These are phyloP conservation scores for Artomyces pyxidatus DNA, from an alignment of 768 basidiomycete genomes.

Conservation along the genomic window DNA sequence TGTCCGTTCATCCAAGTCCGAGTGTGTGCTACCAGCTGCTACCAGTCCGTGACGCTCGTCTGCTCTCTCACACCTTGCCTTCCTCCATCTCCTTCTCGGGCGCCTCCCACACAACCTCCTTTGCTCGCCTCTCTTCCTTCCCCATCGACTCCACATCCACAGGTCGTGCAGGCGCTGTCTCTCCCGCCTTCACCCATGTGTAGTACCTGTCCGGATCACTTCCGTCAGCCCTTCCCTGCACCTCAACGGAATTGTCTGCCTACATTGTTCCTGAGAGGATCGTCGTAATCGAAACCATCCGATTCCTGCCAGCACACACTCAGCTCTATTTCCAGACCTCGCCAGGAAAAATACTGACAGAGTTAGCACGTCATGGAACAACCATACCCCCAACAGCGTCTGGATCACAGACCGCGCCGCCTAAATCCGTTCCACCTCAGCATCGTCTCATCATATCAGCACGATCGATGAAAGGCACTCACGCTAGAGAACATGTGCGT, in stretches of 20 bases:
- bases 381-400: conserved; percentile 68
- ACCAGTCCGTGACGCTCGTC: too few relatives aligned
- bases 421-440: conserved; percentile 25
- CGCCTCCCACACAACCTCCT: conserved; percentile 21
- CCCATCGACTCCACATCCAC: conserved; percentile 34
- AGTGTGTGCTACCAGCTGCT: too few relatives aligned
- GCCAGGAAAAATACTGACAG: conserved; percentile 38
- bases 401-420: conserved; percentile 80
- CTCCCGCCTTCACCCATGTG: conserved; percentile 44
- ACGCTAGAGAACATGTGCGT: conserved; percentile 84
- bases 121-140: conserved; percentile 15
- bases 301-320: conserved; percentile 7
- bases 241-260: conserved; percentile 16
- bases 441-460: background rate
- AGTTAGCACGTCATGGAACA: conserved; percentile 69
- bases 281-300: conserved; percentile 32
- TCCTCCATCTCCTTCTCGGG: conserved; percentile 19
- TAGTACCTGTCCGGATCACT: conserved; percentile 40
- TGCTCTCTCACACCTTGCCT: background rate
- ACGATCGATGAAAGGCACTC: conserved; percentile 23
- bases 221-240: background rate
- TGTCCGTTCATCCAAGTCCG: too few relatives aligned
- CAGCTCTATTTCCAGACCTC: background rate
- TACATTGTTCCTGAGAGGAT: conserved; percentile 66
- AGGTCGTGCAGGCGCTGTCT: conserved; percentile 20